phyloP scores from a whole-genome alignment of 192 early-diverging fungal genomes.

The Backusella sp. region DNA sequence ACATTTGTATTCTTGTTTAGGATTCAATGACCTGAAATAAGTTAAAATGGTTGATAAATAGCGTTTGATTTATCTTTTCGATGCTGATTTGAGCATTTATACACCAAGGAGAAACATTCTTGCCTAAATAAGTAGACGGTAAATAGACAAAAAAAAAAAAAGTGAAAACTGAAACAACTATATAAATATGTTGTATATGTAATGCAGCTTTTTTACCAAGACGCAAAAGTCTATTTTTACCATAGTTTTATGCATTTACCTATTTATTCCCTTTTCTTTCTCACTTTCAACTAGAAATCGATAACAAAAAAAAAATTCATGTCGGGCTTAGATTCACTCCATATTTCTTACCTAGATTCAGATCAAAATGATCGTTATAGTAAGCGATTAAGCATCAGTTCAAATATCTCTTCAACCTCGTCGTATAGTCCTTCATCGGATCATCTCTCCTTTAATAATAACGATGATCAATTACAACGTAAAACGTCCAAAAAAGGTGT shows the following conservation, averaged over 20 bases:
- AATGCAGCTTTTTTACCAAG: background rate
- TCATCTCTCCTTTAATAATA: background rate
- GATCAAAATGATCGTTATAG: background rate
- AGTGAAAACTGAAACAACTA: background rate
- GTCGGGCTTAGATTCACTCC: conserved; percentile 5
- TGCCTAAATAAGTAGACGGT: background rate
- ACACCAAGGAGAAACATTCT: background rate
- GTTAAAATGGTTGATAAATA: background rate
- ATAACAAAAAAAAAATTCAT: background rate
- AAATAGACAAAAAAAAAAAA: background rate
- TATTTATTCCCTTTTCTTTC: background rate
- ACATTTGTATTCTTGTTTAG: background rate
- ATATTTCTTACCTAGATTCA: conserved; percentile 7
- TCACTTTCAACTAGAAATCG: background rate
- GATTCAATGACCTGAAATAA: background rate
- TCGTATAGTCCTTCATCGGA: background rate
- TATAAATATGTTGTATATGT: background rate
- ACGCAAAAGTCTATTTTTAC: background rate
- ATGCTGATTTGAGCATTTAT: background rate
- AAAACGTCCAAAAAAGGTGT: conserved; percentile 22
- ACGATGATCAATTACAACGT: background rate
- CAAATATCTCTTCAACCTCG: background rate
- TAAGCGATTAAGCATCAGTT: conserved; percentile 1
- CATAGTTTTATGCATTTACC: background rate
- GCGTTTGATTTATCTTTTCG: background rate